Base-by-base conservation (phyloP, 805 yeast genomes). In the Saturnispora dispora region DNA sequence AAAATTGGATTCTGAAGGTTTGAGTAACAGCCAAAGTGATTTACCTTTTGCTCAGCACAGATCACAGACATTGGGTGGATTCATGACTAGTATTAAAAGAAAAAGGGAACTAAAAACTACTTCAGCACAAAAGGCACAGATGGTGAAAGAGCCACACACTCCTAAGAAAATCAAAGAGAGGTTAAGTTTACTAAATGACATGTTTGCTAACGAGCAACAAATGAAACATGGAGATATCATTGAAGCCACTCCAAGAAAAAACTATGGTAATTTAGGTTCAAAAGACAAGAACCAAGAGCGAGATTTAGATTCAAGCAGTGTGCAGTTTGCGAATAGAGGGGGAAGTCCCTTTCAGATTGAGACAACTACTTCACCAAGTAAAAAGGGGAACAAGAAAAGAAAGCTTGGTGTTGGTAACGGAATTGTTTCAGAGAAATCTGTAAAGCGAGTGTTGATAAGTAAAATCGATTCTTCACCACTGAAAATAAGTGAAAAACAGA, bases 91-190 rank as follows among this genome's bases (percentile, higher is more conserved):
- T 6, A 55, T 46, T 23, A 55, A 46, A 17, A 46, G 50, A 11
- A 43, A 51, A 47, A 37, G 48, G 13, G 51, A 48, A 44, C 35
- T 48, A 18, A 48, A 48, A 13, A 27, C 46, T n/a, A 66, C 65
- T 52, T 61, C 67, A 0, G 68, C 69, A 1, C 53, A 60, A 45
- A 64, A 62, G 47, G 52, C 51, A 30, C 23, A 40, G 27, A n/a
- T 11, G 5, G 23, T 5, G n/a, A 17, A 15, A 3, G 22, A 40
- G n/a, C 45, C 49, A 2, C 15, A 32, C 23, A 40, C 39, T 15
- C 41, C 45, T 7, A 25, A 40, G 20, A 45, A 39, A 13, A 30
- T 37, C 15, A 33, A 48, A 20, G 20, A 48, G 15, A 48, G 51
- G 36, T 20, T n/a, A 35, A 28, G 28, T 15, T 13, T 43, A 15